phyloP scores from a whole-genome alignment of 176 grass and related monocot genomes.

The Carex kokanica region DNA sequence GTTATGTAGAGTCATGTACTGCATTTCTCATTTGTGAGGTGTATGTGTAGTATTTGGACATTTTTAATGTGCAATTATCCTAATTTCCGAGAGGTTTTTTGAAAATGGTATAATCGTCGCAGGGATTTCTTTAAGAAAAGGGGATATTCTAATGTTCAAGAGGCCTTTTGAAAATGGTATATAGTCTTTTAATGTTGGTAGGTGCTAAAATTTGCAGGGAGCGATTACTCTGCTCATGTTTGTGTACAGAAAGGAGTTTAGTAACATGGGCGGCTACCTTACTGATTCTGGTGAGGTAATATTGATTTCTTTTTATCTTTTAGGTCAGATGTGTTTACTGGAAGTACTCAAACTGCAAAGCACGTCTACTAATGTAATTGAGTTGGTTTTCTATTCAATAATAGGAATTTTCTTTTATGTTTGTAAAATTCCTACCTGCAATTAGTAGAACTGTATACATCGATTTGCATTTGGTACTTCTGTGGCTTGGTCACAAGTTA shows the following conservation, averaged over 20 bases:
- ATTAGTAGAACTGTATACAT: not conserved
- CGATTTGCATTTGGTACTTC: not conserved
- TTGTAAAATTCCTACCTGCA: not conserved
- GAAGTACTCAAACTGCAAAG: slow-evolving; percentile 14
- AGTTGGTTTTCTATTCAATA: not conserved
- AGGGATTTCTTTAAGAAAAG: too few species aligned
- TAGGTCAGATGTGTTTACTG: slow-evolving; percentile 21
- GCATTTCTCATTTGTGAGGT: not conserved
- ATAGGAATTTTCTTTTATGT: not conserved
- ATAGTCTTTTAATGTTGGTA: slow-evolving; percentile 1
- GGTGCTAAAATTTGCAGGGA: slow-evolving; percentile 55
- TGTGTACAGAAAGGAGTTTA: slow-evolving; percentile 84
- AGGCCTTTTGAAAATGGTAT: not conserved
- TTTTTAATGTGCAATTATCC: not conserved
- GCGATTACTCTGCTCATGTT: slow-evolving; percentile 90
- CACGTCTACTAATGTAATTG: not conserved
- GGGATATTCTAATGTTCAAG: not conserved
- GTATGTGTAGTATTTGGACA: not conserved
- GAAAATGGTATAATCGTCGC: not conserved
- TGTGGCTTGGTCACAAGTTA: not conserved
- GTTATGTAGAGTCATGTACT: not conserved
- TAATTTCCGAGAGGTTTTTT: slow-evolving; percentile 6
- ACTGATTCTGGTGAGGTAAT: slow-evolving; percentile 88
- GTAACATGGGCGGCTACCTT: slow-evolving; percentile 85
- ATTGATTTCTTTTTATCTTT: slow-evolving; percentile 29